Conservation (phyloP, 2,329 filamentous ascomycete genomes). For the Allantophomopsis cytisporea region DNA sequence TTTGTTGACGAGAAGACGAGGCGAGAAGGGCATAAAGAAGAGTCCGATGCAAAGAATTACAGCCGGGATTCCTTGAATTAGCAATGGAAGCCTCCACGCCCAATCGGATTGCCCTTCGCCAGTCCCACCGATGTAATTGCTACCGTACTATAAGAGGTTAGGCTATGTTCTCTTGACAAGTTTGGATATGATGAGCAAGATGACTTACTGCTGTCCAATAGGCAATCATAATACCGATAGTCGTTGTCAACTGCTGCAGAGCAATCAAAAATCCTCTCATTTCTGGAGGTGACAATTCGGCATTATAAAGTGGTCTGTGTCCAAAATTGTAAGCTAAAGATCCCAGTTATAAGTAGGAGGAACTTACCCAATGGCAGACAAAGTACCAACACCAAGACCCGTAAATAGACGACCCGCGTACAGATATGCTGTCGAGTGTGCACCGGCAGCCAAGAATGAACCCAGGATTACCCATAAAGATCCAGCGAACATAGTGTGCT, state of each 20-base stretch:
- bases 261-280: constrained; percentile 47
- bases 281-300: constrained; percentile 36
- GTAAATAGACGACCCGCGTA: constrained; percentile 30
- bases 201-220: constrained; percentile 21
- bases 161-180: too few relatives aligned
- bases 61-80: constrained; percentile 9
- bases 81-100: constrained; percentile 18
- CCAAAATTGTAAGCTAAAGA: constrained; percentile 16
- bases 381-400: constrained; percentile 32
- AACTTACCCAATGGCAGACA: constrained; percentile 24
- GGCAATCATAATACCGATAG: constrained; percentile 33
- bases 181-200: too few relatives aligned
- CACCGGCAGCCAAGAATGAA: constrained; percentile 33
- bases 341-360: background rate
- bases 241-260: constrained; percentile 46
- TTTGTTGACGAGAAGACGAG: constrained; percentile 17
- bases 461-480: constrained; percentile 36
- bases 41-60: constrained; percentile 5
- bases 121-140: constrained; percentile 31
- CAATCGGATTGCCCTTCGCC: constrained; percentile 27
- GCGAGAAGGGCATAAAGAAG: constrained; percentile 9
- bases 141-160: constrained; percentile 18
- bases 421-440: constrained; percentile 34
- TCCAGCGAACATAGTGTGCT: constrained; percentile 35
- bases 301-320: constrained; percentile 22